These are phyloP conservation scores for Acanthamoeba royreba DNA, from an alignment of 208 protist genomes.

Conservation along the genomic window DNA sequence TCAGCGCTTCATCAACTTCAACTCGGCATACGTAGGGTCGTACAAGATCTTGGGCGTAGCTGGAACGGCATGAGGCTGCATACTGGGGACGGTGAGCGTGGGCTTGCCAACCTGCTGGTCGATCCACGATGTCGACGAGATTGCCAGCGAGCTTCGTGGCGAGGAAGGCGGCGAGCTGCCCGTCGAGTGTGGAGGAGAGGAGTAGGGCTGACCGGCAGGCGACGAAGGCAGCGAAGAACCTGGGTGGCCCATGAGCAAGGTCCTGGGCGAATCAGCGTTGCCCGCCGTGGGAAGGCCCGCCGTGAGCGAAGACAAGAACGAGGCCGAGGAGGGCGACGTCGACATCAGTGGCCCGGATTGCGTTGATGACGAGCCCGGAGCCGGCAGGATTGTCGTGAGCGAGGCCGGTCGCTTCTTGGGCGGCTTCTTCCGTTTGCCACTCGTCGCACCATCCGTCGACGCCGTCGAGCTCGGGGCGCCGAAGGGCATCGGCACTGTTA, in stretches of 20 bases:
- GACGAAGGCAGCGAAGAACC: background rate
- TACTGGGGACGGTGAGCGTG: background rate
- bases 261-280: too few species aligned
- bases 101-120: background rate
- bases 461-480: background rate
- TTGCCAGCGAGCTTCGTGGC: too few species aligned
- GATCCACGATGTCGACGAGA: background rate
- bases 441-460: background rate
- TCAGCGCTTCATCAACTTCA: too few species aligned
- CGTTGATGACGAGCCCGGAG: background rate
- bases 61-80: too few species aligned
- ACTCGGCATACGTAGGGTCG: background rate
- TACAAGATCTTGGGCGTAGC: conserved; percentile 26
- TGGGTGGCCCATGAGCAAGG: too few species aligned
- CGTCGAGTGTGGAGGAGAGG: background rate
- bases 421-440: conserved; percentile 6
- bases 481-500: background rate
- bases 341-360: background rate
- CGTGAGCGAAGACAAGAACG: background rate
- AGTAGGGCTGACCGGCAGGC: background rate
- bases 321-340: background rate
- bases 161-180: background rate
- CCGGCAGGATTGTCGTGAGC: background rate
- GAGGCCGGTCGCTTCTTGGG: background rate
- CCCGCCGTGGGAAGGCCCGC: too few species aligned